A percentile compares a stretch with the other conserved stretches of the same genome.
These are phyloP conservation scores for Chondrostereum purpureum DNA, from an alignment of 1,284 basidiomycete species.

Conservation along the genomic window DNA sequence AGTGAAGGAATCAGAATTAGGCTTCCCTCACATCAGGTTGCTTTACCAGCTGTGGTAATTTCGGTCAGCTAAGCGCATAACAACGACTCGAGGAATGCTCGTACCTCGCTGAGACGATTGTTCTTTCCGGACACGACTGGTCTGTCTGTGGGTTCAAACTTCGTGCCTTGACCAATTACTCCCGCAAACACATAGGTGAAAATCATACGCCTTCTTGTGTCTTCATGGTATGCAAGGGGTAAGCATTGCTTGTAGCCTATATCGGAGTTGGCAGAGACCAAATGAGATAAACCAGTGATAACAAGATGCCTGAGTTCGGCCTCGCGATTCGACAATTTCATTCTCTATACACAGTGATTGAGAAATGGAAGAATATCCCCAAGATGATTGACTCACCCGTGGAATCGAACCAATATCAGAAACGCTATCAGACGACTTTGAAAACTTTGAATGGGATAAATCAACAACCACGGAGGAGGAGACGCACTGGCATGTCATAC, in stretches of 20 bases:
- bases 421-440: conserved; percentile 40
- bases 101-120: conserved; percentile 61
- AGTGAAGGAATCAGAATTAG: background rate
- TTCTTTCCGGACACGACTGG: conserved; percentile 46
- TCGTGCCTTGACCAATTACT: conserved; percentile 76
- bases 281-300: conserved; percentile 72
- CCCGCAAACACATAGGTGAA: conserved; percentile 87
- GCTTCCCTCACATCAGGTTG: conserved; percentile 56
- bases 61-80: conserved; percentile 8
- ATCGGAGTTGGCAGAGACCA: conserved; percentile 83
- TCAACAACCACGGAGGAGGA: background rate
- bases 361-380: conserved; percentile 7
- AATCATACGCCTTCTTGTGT: conserved; percentile 69
- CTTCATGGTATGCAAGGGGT: conserved; percentile 71
- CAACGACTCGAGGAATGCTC: conserved; percentile 18
- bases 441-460: conserved; percentile 9
- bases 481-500: conserved; percentile 36
- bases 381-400: conserved; percentile 29
- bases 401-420: conserved; percentile 49
- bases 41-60: conserved; percentile 56
- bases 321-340: conserved; percentile 43
- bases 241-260: conserved; percentile 88
- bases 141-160: conserved; percentile 56
- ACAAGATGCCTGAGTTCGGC: conserved; percentile 64
- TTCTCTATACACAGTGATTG: conserved; percentile 36